phyloP scores from a whole-genome alignment of 2,329 filamentous ascomycete genomes.

The Colletotrichum magnum region DNA sequence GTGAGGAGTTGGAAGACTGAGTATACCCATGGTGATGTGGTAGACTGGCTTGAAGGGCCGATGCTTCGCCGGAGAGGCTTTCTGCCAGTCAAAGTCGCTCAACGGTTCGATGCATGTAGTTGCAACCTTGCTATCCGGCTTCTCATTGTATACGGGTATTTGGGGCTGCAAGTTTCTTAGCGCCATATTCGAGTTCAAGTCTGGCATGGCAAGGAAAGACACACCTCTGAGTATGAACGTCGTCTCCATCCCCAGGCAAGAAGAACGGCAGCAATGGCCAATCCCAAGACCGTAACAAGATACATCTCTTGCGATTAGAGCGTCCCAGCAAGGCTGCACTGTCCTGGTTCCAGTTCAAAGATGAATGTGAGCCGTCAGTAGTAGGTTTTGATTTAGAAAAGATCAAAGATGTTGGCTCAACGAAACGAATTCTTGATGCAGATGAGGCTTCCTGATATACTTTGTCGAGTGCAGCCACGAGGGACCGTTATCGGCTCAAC shows the following conservation, averaged over 20 bases:
- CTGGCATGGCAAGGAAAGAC: not conserved
- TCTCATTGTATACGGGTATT: not conserved
- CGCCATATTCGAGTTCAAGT: not conserved
- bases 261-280: constrained; percentile 13
- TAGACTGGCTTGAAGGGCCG: constrained; percentile 67
- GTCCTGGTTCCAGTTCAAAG: too few relatives aligned
- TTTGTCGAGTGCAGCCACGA: not conserved
- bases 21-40: constrained; percentile 68
- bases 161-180: not conserved
- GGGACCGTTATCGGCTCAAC: constrained; percentile 31
- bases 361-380: not conserved
- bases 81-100: constrained; percentile 56
- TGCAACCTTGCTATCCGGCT: not conserved
- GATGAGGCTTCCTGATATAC: constrained; percentile 7
- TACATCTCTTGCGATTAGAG: constrained; percentile 13
- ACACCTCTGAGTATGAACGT: not conserved
- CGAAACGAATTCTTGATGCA: not conserved
- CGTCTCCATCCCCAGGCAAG: constrained; percentile 21
- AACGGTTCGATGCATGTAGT: constrained; percentile 45
- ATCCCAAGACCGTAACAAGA: constrained; percentile 12
- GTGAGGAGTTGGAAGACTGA: not conserved
- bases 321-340: too few relatives aligned
- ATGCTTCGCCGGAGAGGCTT: constrained; percentile 54
- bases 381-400: not conserved
- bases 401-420: not conserved